Evolutionary conservation across 2,329 filamentous ascomycete species (phyloP), one percentile per base, ranked within the genome.

Genomic region (Stenocarpella maydis): DNA sequence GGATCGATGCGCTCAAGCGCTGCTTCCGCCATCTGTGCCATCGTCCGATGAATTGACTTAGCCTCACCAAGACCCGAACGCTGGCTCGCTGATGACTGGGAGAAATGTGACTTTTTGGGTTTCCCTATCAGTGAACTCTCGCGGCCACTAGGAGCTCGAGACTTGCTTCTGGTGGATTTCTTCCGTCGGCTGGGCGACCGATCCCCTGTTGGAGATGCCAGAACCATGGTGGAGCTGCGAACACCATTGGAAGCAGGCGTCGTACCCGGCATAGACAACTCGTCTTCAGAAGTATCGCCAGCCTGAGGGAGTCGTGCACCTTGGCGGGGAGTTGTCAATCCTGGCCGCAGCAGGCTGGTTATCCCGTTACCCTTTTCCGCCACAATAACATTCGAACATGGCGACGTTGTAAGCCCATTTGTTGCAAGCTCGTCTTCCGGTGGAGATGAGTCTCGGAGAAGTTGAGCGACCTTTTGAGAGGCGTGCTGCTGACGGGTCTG

Each of bases 251-350:
- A 52, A 15, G 63, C 43, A 21, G 67, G 69, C 14, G 67, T 67
- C 28, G 53, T 52, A 9, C 67, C 68, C 21, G 67, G 67, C 67
- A 71, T 55, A 34, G 69, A 69, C 43, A 69, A 24, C 31, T 71
- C 69, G 34, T 71, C 69, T 28, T 71, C 69, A 3, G 69, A 71
- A n/a, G 49, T 34, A 4, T 69, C 69, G n/a, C 34, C n/a, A 24
- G 34, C 47, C 43, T 52, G 47, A 55, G 15, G 41, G 10, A 50
- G n/a, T 45, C 31, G 54, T 17, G n/a, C 21, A 7, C 12, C 63
- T 17, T 54, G 37, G 28, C 34, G 41, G 17, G 53, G 67, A 12
- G 67, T 45, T 14, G 26, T 65, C 21, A 34, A 50, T 50, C 28
- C 53, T 45, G 19, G 41, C 28, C 47, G 43, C 14, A 49, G 41